Conservation (phyloP, 345 rosid genomes). For the Salix dunnii region DNA sequence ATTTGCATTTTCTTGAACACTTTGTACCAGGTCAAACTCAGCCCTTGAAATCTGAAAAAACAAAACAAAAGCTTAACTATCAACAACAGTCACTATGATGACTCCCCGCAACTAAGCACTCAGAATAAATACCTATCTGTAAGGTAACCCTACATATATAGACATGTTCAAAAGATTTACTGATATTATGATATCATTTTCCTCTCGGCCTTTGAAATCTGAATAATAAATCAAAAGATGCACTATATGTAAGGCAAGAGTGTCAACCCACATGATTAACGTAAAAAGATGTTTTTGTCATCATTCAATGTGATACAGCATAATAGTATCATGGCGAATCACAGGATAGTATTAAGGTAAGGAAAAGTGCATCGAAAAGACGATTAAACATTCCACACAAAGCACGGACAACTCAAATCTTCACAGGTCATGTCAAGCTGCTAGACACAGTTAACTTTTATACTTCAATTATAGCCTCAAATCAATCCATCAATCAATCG, state of each 20-base stretch:
- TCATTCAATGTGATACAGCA: background rate
- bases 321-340: background rate
- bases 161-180: background rate
- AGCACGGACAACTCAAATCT: background rate
- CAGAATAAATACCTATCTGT: background rate
- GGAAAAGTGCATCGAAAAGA: background rate
- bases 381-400: background rate
- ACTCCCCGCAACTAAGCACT: background rate
- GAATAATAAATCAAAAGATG: background rate
- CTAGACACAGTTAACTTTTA: background rate
- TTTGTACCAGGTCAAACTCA: constrained; percentile 73
- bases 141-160: background rate
- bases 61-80: constrained; percentile 10
- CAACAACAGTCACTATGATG: background rate
- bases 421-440: background rate
- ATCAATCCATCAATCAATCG: background rate
- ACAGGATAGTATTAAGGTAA: background rate
- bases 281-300: background rate
- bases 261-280: background rate
- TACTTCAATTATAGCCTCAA: background rate
- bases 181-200: no score
- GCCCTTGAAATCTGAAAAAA: constrained; percentile 63
- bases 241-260: background rate
- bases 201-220: no score
- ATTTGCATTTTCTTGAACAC: constrained; percentile 78